A percentile compares a stretch with the other conserved stretches of the same genome.
These are phyloP conservation scores for Globisporangium yorkense DNA, from an alignment of 352 stramenopile species.

Conservation along the genomic window DNA sequence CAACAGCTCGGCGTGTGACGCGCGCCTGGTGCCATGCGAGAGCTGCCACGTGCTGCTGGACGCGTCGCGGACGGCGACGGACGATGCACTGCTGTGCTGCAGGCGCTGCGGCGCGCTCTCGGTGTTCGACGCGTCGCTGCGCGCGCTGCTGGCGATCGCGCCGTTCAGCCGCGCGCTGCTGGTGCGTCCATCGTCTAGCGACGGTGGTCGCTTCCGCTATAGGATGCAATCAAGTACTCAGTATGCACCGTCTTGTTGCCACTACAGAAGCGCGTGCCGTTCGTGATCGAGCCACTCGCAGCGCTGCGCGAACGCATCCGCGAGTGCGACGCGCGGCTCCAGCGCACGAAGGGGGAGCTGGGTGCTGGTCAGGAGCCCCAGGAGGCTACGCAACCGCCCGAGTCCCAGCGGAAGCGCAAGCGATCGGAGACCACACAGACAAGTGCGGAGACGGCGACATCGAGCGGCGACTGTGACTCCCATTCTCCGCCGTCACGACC, in stretches of 20 bases:
- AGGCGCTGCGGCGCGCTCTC: slow-evolving; percentile 25
- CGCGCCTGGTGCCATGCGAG: slow-evolving; percentile 21
- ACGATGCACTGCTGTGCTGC: slow-evolving; percentile 21
- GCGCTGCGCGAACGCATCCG: slow-evolving; percentile 4
- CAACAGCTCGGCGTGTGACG: slow-evolving; percentile 12
- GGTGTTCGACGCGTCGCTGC: slow-evolving; percentile 18
- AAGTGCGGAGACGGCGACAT: neutral
- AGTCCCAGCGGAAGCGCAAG: slow-evolving; percentile 1
- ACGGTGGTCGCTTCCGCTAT: neutral
- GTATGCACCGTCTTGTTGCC: neutral
- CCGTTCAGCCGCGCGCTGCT: slow-evolving; percentile 19
- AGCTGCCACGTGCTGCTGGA: slow-evolving; percentile 22
- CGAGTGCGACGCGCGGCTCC: slow-evolving; percentile 1
- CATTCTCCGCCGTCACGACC: neutral
- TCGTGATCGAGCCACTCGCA: slow-evolving; percentile 3
- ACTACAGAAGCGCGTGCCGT: slow-evolving; percentile 5
- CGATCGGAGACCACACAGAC: neutral
- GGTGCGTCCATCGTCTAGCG: slow-evolving; percentile 6
- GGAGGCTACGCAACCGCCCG: neutral
- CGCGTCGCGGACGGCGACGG: slow-evolving; percentile 7
- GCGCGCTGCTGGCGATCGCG: slow-evolving; percentile 14
- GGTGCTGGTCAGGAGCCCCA: too few species aligned
- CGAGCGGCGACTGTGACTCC: neutral
- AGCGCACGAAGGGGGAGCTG: neutral
- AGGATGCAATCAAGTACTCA: neutral